Evolutionary conservation across 2,329 filamentous ascomycete genomes (phyloP).

Genomic region (Teratosphaeriaceae sp.): DNA sequence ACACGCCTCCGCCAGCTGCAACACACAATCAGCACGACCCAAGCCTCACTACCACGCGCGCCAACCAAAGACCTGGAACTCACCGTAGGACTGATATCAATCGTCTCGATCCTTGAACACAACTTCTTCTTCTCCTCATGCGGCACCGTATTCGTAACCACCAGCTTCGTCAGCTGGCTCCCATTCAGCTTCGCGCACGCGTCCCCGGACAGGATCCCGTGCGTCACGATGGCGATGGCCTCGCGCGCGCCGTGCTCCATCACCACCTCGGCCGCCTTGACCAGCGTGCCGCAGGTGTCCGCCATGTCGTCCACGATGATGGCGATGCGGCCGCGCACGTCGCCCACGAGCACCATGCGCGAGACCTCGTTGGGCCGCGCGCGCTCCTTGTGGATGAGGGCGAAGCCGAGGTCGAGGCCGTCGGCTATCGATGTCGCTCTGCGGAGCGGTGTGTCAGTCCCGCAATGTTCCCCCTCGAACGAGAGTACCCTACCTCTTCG

Average conservation of each 20-base stretch:
- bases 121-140: conserved; percentile 71
- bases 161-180: conserved; percentile 67
- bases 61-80: conserved; percentile 18
- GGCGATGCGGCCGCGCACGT: conserved; percentile 82
- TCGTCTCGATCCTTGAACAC: conserved; percentile 77
- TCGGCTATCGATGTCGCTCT: conserved; percentile 89
- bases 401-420: conserved; percentile 81
- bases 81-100: conserved; percentile 79
- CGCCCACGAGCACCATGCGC: conserved; percentile 92
- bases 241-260: conserved; percentile 80
- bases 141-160: conserved; percentile 86
- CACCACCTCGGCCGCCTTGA: conserved; percentile 84
- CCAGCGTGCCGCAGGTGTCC: conserved; percentile 83
- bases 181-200: conserved; percentile 81
- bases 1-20: conserved; percentile 59
- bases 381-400: conserved; percentile 94
- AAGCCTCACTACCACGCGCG: conserved; percentile 12
- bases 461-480: not conserved
- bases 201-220: conserved; percentile 82
- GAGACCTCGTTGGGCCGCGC: conserved; percentile 86
- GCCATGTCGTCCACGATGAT: conserved; percentile 99
- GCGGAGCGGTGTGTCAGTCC: conserved; percentile 11
- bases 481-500: conserved; percentile 60
- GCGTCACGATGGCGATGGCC: conserved; percentile 91
- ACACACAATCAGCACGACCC: conserved; percentile 10